Evolutionary conservation across 306 rosid genomes (phyloP).

Genomic region (Quercus suber): DNA sequence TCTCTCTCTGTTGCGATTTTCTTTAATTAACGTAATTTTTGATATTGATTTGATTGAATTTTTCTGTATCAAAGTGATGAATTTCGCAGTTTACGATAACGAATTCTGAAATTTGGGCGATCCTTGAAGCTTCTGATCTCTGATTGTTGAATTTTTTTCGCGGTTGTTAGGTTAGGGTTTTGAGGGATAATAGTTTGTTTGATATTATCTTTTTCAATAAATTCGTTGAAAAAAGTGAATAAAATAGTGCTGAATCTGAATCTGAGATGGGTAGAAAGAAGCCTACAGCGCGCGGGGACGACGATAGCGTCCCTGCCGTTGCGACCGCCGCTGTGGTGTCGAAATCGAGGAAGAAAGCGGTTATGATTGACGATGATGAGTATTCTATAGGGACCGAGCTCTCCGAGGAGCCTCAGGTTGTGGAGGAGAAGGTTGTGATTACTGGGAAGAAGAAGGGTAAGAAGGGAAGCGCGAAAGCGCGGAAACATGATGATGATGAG

Average conservation of each 20-base stretch:
- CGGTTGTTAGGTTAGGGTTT: conserved; percentile 15
- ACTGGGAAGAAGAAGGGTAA: conserved; percentile 78
- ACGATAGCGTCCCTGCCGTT: conserved; percentile 44
- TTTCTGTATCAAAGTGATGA: too few relatives aligned
- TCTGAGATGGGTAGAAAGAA: conserved; percentile 78
- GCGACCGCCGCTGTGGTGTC: conserved; percentile 34
- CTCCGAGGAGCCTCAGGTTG: conserved; percentile 51
- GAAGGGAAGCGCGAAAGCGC: conserved; percentile 51
- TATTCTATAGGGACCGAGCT: conserved; percentile 65
- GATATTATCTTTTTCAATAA: not conserved
- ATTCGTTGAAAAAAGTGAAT: conserved; percentile 21
- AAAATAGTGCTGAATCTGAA: not conserved
- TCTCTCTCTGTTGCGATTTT: too few relatives aligned
- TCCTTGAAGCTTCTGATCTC: too few relatives aligned
- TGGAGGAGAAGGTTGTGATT: conserved; percentile 41
- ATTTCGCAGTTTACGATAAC: too few relatives aligned
- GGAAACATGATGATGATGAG: conserved; percentile 29
- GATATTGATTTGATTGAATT: too few relatives aligned
- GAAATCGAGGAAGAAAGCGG: conserved; percentile 73
- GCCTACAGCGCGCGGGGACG: conserved; percentile 53
- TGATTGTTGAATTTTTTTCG: not conserved
- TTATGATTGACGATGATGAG: conserved; percentile 75
- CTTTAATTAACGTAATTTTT: too few relatives aligned
- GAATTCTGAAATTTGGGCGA: too few relatives aligned
- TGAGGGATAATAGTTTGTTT: not conserved